Evolutionary conservation across 2,329 filamentous ascomycete genomes (phyloP), one percentile per base, ranked within the genome.

Genomic region (Sordariomycetes sp.): DNA sequence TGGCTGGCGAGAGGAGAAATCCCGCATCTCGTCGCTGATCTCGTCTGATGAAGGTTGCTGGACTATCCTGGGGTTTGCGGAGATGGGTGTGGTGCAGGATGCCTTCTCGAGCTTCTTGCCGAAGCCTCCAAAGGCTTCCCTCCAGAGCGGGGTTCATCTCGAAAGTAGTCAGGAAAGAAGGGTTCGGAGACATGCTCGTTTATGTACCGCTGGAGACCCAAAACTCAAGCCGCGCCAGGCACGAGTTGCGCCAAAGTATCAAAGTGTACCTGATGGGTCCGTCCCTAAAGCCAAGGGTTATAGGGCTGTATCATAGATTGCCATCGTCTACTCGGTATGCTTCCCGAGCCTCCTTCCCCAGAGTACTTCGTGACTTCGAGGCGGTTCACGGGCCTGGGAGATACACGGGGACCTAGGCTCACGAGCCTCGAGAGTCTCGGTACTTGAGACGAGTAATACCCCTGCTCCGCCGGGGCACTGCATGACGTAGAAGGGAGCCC

Each of bases 221-320:
- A 50, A 8, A 50, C 45, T 22, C 17, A 13, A 22, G 22, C 45
- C 45, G 20, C 22, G 24, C 45, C 12, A 22, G 45, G 10, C 24
- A 15, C 28, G 35, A 22, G 50, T 17, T 24, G 35, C 28, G 42
- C 35, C 50, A n/a, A 35, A 50, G 54, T 56, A 56, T 42, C 25
- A 28, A 15, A n/a, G 17, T 51, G 54, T 56, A 56, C 54, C 45
- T 42, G 42, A 56, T 56, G 45, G n/a, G 45, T 22, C 17, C 17
- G 5, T 8, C 8, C 2, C n/a, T 24, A 20, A n/a, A 45, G 39
- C 22, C 54, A 51, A 56, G 32, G 39, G 25, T n/a, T 51, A 56
- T 56, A 56, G 54, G 54, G 54, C 54, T 56, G 54, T 56, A 28
- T 52, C 51, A 56, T 56, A 51, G 42, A 56, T 56, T 50, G 39